Evolutionary conservation across 106 monocot species (phyloP).

Genomic region (Platanthera guangdongensis): DNA sequence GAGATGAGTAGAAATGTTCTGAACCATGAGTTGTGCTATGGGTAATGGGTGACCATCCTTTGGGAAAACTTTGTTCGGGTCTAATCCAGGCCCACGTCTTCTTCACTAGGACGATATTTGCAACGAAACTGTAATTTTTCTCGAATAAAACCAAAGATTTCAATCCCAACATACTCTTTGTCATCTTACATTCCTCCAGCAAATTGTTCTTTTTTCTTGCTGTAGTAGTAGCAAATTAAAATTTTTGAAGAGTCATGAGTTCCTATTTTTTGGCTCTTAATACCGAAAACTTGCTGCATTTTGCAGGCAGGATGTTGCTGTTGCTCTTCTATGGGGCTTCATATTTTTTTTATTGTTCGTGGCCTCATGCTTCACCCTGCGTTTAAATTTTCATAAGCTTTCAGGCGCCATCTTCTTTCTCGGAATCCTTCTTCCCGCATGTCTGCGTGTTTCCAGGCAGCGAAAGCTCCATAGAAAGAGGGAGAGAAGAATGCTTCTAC

Average conservation of each 20-base stretch:
- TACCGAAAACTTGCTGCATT: not conserved
- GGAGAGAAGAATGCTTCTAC: conserved; percentile 23
- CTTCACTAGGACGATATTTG: too few species aligned
- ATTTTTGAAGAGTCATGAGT: not conserved
- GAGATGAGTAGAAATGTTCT: too few species aligned
- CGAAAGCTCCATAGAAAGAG: conserved; percentile 13
- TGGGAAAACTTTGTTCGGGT: too few species aligned
- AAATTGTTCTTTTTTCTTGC: not conserved
- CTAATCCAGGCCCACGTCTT: too few species aligned
- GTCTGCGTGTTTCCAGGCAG: conserved; percentile 14
- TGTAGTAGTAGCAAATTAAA: not conserved
- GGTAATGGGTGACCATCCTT: too few species aligned
- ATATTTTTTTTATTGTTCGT: not conserved
- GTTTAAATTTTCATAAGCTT: conserved; percentile 11
- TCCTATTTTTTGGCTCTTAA: not conserved
- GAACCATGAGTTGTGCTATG: too few species aligned
- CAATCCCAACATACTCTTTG: too few species aligned
- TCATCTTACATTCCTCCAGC: too few species aligned
- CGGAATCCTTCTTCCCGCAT: conserved; percentile 13
- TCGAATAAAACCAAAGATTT: too few species aligned
- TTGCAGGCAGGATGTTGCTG: not conserved
- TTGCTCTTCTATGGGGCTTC: conserved; percentile 3
- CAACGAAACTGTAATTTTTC: too few species aligned
- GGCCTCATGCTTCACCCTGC: not conserved
- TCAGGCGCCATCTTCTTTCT: conserved; percentile 4